Evolutionary conservation across 129 eudicot species (phyloP), one percentile per base, ranked within the genome.

Genomic region (Silybum marianum): DNA sequence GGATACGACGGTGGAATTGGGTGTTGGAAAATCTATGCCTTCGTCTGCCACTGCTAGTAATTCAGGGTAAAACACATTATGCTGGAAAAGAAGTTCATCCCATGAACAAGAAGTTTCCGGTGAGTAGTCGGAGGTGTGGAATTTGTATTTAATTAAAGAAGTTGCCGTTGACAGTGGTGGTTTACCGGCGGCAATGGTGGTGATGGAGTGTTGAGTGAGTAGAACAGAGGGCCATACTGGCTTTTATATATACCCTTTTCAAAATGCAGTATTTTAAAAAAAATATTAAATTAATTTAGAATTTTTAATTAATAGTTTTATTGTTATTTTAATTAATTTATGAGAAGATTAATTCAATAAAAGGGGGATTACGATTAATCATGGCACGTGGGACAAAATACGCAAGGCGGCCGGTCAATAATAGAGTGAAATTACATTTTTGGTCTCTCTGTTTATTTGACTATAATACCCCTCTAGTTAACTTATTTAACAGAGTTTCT

Each of bases 381-480:
- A 30, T 11, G 74, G 74, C 87, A 82, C 89, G 90, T 86, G 95
- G 58, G 84, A 71, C 89, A 85, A 80, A 65, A 80, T 48, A 81
- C 71, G 74, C 81, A 73, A 78, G 90, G 92, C 87, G 86, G 91
- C 85, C 42, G 85, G 87, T 72, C 87, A n/a, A n/a, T n/a, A n/a
- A n/a, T n/a, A n/a, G n/a, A n/a, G n/a, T n/a, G n/a, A n/a, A n/a
- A n/a, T n/a, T n/a, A n/a, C n/a, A n/a, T n/a, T n/a, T n/a, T n/a
- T n/a, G n/a, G n/a, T n/a, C n/a, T n/a, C n/a, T n/a, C n/a, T n/a
- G n/a, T n/a, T n/a, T n/a, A n/a, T n/a, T n/a, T n/a, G n/a, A n/a
- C n/a, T n/a, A n/a, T n/a, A n/a, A n/a, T n/a, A n/a, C n/a, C n/a
- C n/a, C n/a, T n/a, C n/a, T n/a, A n/a, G n/a, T n/a, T n/a, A n/a